Percentiles rank a stretch among this genome's conserved stretches.
These are phyloP conservation scores for Dryadomyces sulphureus DNA, from an alignment of 2,329 filamentous ascomycete species.

Conservation along the genomic window DNA sequence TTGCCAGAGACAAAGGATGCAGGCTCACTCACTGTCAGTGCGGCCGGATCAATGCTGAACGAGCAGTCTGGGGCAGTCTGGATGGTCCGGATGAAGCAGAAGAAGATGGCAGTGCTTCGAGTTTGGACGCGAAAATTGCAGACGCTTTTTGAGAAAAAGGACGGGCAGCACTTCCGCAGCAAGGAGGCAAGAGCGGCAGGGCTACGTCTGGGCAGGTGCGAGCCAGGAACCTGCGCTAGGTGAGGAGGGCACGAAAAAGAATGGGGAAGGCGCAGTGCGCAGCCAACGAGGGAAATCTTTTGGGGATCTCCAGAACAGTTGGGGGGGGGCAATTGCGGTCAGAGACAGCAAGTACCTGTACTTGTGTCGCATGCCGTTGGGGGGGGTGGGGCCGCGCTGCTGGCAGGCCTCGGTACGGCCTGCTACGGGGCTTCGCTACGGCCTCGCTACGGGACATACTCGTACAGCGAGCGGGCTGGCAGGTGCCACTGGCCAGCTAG, in stretches of 20 bases:
- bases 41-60: background rate
- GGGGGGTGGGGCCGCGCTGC: background rate
- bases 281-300: slow-evolving; percentile 11
- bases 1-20: too few species aligned
- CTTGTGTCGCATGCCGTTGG: too few species aligned
- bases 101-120: too few species aligned
- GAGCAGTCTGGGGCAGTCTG: too few species aligned
- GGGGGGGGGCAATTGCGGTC: slow-evolving; percentile 11
- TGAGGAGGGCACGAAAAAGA: background rate
- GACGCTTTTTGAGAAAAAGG: slow-evolving; percentile 1
- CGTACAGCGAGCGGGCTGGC: too few species aligned
- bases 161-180: background rate
- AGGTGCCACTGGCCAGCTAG: too few species aligned
- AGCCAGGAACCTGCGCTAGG: background rate
- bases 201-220: background rate
- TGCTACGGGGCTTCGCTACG: too few species aligned
- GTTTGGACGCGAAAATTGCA: background rate
- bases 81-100: too few species aligned
- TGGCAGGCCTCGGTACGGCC: background rate
- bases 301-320: slow-evolving; percentile 16
- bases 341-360: slow-evolving; percentile 16
- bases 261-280: slow-evolving; percentile 3
- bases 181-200: slow-evolving; percentile 1
- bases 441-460: too few species aligned
- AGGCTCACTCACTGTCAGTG: too few species aligned